Evolutionary conservation across 2,329 filamentous ascomycete species (phyloP).

Genomic region (Penicillium palitans): DNA sequence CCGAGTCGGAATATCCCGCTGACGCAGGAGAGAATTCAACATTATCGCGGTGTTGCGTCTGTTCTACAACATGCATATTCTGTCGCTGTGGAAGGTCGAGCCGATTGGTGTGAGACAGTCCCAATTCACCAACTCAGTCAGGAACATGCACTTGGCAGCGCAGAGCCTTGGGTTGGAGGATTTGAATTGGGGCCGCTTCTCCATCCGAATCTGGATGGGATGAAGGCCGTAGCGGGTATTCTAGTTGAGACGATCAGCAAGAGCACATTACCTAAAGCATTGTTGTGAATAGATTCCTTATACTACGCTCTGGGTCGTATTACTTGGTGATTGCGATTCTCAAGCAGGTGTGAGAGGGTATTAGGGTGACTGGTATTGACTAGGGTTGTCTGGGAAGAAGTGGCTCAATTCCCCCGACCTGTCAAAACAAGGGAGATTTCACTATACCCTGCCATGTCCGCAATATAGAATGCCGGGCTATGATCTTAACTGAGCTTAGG

Average conservation of each 20-base stretch:
- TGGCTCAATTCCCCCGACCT: background rate
- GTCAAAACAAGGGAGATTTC: conserved; percentile 31
- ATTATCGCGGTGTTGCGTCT: conserved; percentile 13
- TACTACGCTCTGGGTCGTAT: background rate
- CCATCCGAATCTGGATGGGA: conserved; percentile 18
- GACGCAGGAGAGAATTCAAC: conserved; percentile 12
- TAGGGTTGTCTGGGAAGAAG: background rate
- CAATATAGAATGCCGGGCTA: conserved; percentile 17
- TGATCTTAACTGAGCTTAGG: conserved; percentile 14
- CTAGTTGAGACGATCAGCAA: background rate
- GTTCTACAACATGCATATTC: conserved; percentile 15
- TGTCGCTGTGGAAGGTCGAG: conserved; percentile 5
- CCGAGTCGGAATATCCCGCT: conserved; percentile 12
- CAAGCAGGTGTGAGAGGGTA: background rate
- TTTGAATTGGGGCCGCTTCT: conserved; percentile 8
- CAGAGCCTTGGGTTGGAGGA: conserved; percentile 17
- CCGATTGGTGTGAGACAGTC: conserved; percentile 18
- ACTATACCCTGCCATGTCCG: conserved; percentile 29
- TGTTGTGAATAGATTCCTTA: background rate
- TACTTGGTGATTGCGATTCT: background rate
- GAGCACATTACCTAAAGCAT: background rate
- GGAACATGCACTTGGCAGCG: conserved; percentile 14
- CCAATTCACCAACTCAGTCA: conserved; percentile 19
- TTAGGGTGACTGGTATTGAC: background rate
- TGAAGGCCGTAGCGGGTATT: conserved; percentile 16